A percentile compares a stretch with the other conserved stretches of the same genome.
phyloP scores from a whole-genome alignment of 495 filamentous ascomycete species.

The Penicillium arizonense region DNA sequence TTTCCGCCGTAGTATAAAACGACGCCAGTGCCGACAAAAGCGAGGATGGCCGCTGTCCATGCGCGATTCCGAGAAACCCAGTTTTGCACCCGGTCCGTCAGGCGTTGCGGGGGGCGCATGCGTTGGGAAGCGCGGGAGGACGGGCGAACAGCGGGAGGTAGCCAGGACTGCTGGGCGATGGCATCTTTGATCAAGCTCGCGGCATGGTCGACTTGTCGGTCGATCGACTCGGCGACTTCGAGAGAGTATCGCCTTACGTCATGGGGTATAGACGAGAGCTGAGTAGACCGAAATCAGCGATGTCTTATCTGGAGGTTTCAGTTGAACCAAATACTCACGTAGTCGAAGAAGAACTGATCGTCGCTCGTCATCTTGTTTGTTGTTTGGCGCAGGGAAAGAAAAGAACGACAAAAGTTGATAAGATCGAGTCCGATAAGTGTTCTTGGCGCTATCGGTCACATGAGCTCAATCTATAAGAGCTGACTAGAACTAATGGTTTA shows the following conservation, averaged over 20 bases:
- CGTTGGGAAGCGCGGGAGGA: conserved; percentile 42
- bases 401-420: conserved; percentile 14
- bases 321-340: conserved; percentile 29
- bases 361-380: conserved; percentile 47
- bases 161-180: conserved; percentile 62
- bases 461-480: conserved; percentile 7
- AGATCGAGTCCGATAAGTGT: conserved; percentile 18
- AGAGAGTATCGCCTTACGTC: conserved; percentile 64
- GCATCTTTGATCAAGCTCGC: conserved; percentile 61
- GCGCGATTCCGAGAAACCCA: conserved; percentile 73
- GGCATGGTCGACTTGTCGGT: conserved; percentile 70
- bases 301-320: not conserved
- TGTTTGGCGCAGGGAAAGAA: conserved; percentile 4
- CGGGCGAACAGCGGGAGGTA: conserved; percentile 66
- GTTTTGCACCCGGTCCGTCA: conserved; percentile 43
- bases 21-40: conserved; percentile 66
- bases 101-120: conserved; percentile 32
- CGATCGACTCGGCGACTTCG: conserved; percentile 72
- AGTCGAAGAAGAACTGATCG: conserved; percentile 52
- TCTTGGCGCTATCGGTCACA: conserved; percentile 16
- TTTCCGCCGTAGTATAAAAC: conserved; percentile 64
- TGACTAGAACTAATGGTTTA: not conserved
- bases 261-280: conserved; percentile 72
- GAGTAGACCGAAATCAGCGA: conserved; percentile 10
- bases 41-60: conserved; percentile 62